These are phyloP conservation scores for Allium sativum DNA, from an alignment of 106 monocot species.

Conservation along the genomic window DNA sequence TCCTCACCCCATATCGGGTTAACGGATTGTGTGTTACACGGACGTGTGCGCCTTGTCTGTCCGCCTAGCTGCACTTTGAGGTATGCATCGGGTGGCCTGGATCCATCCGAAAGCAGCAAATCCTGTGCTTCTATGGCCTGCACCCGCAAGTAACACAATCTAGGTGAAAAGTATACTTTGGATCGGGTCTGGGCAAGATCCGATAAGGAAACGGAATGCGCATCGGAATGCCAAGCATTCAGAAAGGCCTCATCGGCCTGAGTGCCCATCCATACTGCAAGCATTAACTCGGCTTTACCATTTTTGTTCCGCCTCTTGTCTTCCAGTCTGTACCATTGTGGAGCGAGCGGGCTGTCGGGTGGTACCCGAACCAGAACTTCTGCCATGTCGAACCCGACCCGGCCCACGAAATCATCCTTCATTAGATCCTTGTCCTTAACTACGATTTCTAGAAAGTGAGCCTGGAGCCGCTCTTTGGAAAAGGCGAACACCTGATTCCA, in stretches of 20 bases:
- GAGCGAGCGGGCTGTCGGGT: constrained; percentile 43
- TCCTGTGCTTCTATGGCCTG: constrained; percentile 73
- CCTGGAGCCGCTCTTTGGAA: constrained; percentile 45
- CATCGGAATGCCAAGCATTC: constrained; percentile 71
- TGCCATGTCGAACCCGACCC: constrained; percentile 41
- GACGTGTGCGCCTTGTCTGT: constrained; percentile 53
- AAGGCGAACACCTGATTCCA: constrained; percentile 84
- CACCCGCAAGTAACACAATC: constrained; percentile 66
- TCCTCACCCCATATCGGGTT: constrained; percentile 80
- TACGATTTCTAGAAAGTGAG: constrained; percentile 43
- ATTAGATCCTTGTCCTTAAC: constrained; percentile 73
- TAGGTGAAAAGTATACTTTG: constrained; percentile 92
- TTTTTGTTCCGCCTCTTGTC: constrained; percentile 40
- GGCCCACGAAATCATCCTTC: constrained; percentile 64
- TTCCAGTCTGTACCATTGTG: constrained; percentile 74
- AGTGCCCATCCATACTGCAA: constrained; percentile 79
- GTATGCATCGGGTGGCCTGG: constrained; percentile 19
- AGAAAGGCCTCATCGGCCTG: constrained; percentile 91
- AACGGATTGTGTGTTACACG: constrained; percentile 5
- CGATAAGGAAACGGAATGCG: constrained; percentile 25
- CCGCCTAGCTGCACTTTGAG: constrained; percentile 56
- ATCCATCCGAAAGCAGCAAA: constrained; percentile 28
- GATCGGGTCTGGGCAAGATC: constrained; percentile 46
- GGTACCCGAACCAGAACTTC: constrained; percentile 13
- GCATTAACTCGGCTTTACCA: constrained; percentile 58